Conservation (phyloP, 1,284 basidiomycete genomes). For the Malassezia furfur region DNA sequence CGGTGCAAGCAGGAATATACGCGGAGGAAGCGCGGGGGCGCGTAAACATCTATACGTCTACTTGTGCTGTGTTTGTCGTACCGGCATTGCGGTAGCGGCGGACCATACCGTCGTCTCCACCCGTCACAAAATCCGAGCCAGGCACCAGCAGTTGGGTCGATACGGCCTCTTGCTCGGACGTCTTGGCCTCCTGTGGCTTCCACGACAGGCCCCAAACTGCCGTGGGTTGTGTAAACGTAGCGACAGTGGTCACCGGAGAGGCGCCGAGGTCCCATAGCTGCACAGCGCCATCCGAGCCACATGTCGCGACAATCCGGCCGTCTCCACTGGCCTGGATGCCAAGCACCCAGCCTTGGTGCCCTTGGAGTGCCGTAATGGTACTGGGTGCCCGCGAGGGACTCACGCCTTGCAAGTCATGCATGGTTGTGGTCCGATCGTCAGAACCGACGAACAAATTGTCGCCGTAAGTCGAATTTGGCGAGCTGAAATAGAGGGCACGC, state of each 20-base stretch:
- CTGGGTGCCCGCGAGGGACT: not conserved
- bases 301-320: slow-evolving; percentile 14
- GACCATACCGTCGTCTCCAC: slow-evolving; percentile 9
- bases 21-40: slow-evolving; percentile 1
- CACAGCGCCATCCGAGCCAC: slow-evolving; percentile 2
- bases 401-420: slow-evolving; percentile 13
- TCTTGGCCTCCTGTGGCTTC: not conserved
- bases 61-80: not conserved
- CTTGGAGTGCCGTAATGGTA: slow-evolving; percentile 11
- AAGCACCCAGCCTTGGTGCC: slow-evolving; percentile 15
- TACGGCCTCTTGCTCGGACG: not conserved
- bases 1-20: slow-evolving; percentile 16
- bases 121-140: slow-evolving; percentile 3
- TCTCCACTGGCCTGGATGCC: slow-evolving; percentile 11
- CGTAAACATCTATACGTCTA: not conserved
- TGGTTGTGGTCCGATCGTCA: slow-evolving; percentile 9
- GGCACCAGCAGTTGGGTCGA: slow-evolving; percentile 6
- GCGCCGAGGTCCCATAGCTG: slow-evolving; percentile 14
- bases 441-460: slow-evolving; percentile 14
- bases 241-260: slow-evolving; percentile 7
- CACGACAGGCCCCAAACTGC: slow-evolving; percentile 12
- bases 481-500: slow-evolving; percentile 8
- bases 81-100: slow-evolving; percentile 15
- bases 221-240: not conserved
- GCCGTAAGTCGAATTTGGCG: not conserved